Evolutionary conservation across 2,329 filamentous ascomycete species (phyloP).

Genomic region (Cyphellophora attinorum): DNA sequence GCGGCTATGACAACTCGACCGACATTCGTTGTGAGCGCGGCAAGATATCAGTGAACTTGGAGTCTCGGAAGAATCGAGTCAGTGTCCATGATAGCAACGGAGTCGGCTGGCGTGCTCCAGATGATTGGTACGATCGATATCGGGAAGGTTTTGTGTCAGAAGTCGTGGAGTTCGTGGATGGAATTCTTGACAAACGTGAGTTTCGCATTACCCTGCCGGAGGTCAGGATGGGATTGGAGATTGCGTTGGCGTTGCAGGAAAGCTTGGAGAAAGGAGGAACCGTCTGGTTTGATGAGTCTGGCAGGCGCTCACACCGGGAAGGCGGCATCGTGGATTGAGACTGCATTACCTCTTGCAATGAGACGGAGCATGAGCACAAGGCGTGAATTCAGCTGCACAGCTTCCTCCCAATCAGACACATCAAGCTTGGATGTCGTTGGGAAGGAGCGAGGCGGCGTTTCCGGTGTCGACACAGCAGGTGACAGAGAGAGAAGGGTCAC

Average conservation of each 20-base stretch:
- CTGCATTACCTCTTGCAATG: too few relatives aligned
- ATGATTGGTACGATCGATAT: not conserved
- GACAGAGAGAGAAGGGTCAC: too few relatives aligned
- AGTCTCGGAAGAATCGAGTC: not conserved
- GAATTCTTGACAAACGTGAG: not conserved
- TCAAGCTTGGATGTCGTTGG: too few relatives aligned
- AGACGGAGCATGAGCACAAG: too few relatives aligned
- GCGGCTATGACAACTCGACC: not conserved
- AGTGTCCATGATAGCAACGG: not conserved
- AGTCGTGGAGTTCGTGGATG: not conserved
- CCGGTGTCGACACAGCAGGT: too few relatives aligned
- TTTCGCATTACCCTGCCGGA: not conserved
- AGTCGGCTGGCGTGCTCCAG: not conserved
- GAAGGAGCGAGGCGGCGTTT: too few relatives aligned
- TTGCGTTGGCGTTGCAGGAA: slow-evolving; percentile 1
- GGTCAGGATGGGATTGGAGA: not conserved
- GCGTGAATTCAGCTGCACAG: too few relatives aligned
- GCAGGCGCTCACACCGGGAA: too few relatives aligned
- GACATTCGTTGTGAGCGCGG: not conserved
- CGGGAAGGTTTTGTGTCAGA: not conserved
- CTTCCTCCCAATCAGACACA: too few relatives aligned
- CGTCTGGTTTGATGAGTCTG: not conserved
- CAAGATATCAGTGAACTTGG: not conserved
- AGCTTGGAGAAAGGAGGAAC: not conserved
- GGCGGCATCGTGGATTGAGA: too few relatives aligned